Conservation (phyloP, 305 asterid genomes). For the Ilex paraguariensis region DNA sequence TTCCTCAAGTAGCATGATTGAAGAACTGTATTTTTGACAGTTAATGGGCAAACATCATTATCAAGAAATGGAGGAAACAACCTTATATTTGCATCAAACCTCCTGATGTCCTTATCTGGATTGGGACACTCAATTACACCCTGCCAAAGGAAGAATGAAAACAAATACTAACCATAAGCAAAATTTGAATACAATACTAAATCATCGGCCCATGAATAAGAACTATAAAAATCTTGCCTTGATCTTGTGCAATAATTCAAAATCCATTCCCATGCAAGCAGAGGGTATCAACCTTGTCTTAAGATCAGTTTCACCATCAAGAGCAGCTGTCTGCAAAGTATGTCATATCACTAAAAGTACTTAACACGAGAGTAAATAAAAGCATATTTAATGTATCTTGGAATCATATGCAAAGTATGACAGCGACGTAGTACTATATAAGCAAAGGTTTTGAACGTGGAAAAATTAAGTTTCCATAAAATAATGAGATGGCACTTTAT, state of each 20-base stretch:
- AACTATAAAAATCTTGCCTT: conserved; percentile 50
- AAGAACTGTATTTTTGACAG: conserved; percentile 83
- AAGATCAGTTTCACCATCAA: conserved; percentile 98
- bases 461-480: no score
- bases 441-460: no score
- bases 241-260: conserved; percentile 82
- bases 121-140: conserved; percentile 93
- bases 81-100: conserved; percentile 95
- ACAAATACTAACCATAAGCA: conserved; percentile 4
- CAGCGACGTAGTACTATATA: background rate
- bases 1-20: conserved; percentile 97
- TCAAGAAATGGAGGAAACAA: conserved; percentile 97
- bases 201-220: background rate
- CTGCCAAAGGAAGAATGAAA: conserved; percentile 35
- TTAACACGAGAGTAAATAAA: no score
- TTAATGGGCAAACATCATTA: conserved; percentile 88
- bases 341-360: background rate
- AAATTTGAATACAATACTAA: background rate
- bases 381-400: no score
- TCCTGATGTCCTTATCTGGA: conserved; percentile 93
- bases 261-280: conserved; percentile 94
- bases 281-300: conserved; percentile 90
- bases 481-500: no score
- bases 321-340: conserved; percentile 77
- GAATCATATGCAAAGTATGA: background rate